Base-by-base conservation (phyloP, 2,329 filamentous ascomycete species). In the Pyricularia sp. region DNA sequence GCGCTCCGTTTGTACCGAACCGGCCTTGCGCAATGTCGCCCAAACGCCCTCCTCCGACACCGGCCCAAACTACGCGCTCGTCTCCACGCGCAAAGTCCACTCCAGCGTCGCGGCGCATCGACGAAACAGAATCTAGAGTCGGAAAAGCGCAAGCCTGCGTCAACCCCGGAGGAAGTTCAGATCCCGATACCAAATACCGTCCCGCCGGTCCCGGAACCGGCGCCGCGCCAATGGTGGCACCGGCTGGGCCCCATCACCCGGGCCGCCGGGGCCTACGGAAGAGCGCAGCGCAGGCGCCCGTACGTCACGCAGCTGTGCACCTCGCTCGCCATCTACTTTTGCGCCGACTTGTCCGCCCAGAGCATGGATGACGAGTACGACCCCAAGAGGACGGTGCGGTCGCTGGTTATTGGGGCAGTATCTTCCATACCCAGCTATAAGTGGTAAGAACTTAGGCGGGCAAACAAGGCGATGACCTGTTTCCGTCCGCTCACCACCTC, bases 261-360 rank as follows among this genome's bases (percentile, higher is more conserved):
- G 42, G 79, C 80, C 0, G 83, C 83, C 25, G 78, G 83, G 71
- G 84, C 84, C 0, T 97, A 95, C 76, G 88, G 86, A 20, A 85
- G 89, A 26, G 86, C 88, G 65, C 93, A 97, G 79, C 82, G 86
- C 67, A 84, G 85, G 66, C 83, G 89, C 66, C 94, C 94, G 0
- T 92, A 92, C 75, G 80, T 85, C n/a, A 96, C 92, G 11, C 94
- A 97, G 81, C 77, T 97, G 70, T 83, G 85, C 72, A 93, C 87
- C 73, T 88, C 91, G 61, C 78, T 97, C 64, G 83, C 92, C 58
- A 92, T 97, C 70, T 97, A 93, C 76, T 83, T 94, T 58, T 85
- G 87, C 66, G 92, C 91, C 10, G 93, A 97, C 78, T 72, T 95
- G 68, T 89, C 88, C 64, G 92, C 93, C 64, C 93, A 97, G 80